Evolutionary conservation across 306 rosid genomes (phyloP).

Genomic region (Nissolia schottii): DNA sequence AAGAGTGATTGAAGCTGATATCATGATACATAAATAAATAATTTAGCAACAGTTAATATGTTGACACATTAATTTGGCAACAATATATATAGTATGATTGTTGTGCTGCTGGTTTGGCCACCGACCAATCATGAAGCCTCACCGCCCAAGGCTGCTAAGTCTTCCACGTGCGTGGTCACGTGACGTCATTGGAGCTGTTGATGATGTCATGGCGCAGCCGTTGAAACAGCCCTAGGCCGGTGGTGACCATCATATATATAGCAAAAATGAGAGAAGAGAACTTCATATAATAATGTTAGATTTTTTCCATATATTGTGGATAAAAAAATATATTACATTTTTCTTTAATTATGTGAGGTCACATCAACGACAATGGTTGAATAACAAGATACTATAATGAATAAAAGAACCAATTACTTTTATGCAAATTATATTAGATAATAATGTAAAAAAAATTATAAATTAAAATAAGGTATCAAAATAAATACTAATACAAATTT

Average conservation of each 20-base stretch:
- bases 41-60: too few species aligned
- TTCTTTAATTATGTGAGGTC: too few species aligned
- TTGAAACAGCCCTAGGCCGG: not conserved
- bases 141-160: conserved; percentile 31
- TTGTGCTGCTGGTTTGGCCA: conserved; percentile 4
- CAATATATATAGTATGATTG: not conserved
- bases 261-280: not conserved
- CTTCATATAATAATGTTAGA: too few species aligned
- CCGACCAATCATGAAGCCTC: conserved; percentile 19
- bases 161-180: conserved; percentile 9
- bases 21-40: not conserved
- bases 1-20: conserved; percentile 31
- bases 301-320: too few species aligned
- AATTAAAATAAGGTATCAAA: too few species aligned
- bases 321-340: too few species aligned
- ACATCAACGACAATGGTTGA: too few species aligned
- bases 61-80: not conserved
- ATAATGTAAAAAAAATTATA: too few species aligned
- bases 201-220: not conserved
- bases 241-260: conserved; percentile 1
- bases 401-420: too few species aligned
- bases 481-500: too few species aligned
- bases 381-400: too few species aligned
- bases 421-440: too few species aligned
- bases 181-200: not conserved